Evolutionary conservation across 164 flowering plant genomes (phyloP), one percentile per base, ranked within the genome.

Genomic region (Nymphaea thermarum): DNA sequence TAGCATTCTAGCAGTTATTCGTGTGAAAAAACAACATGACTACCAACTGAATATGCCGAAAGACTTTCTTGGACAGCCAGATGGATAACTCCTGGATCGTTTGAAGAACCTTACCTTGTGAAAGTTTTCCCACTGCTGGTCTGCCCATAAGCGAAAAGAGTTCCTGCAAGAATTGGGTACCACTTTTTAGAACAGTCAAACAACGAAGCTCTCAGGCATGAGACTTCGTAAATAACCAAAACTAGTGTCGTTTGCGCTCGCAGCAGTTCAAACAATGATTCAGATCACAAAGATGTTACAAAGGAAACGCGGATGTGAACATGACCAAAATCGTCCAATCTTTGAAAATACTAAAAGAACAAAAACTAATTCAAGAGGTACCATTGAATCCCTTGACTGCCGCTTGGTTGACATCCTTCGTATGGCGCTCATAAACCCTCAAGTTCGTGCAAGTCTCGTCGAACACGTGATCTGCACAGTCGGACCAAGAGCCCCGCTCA

Each of bases 71-170:
- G 81, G n/a, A 93, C 91, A 44, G 98, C 90, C 65, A 84, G 95
- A 60, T 89, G 96, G 51, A 93, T 93, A 66, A 93, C 93, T 63
- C 98, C 98, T 15, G 90, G 96, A 75, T 93, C 97, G 61, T 65
- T 14, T 44, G 65, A 59, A n/a, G 97, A 85, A 43, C 98, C 98
- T 4, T 94, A 84, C 97, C 91, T 94, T 2, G 98, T 94, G 73
- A 89, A 82, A 7, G 98, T 94, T 70, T 94, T 94, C 18, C 98
- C 98, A 78, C 97, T 94, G 98, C 36, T 25, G 36, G 36, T 94
- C 79, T 94, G 98, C 62, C 98, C 98, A 78, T 94, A 94, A 47
- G 98, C 98, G 79, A 94, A 91, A 43, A 90, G 96, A 67, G 97
- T 93, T 2, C 97, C 98, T 91, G 66, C 7, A 72, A 55, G 60